Evolutionary conservation across 805 yeast genomes (phyloP).

Genomic region (Wickerhamomyces tratensis): DNA sequence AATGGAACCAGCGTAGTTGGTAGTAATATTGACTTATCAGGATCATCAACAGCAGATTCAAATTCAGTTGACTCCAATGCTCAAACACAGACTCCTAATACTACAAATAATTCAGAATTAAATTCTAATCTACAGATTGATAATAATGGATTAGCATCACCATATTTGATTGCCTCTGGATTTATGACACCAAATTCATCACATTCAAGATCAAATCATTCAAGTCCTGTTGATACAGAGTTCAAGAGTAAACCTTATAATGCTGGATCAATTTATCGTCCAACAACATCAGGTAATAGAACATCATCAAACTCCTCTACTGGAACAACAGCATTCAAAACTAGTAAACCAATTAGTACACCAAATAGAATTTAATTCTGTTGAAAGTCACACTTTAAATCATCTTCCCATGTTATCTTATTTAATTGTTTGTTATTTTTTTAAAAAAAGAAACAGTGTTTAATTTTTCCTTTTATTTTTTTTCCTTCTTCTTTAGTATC

Average conservation of each 20-base stretch:
- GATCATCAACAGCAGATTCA: conserved; percentile 23
- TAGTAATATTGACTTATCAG: conserved; percentile 16
- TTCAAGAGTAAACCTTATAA: conserved; percentile 15
- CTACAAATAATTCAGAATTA: conserved; percentile 28
- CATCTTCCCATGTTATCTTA: no score
- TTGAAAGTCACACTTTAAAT: no score
- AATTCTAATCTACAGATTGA: conserved; percentile 13
- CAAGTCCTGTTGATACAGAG: conserved; percentile 13
- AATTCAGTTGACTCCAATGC: conserved; percentile 18
- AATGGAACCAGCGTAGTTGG: conserved; percentile 7
- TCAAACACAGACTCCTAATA: conserved; percentile 20
- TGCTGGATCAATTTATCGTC: conserved; percentile 11
- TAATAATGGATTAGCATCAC: conserved; percentile 50
- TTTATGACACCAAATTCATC: conserved; percentile 18
- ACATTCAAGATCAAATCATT: not conserved
- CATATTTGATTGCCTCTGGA: conserved; percentile 59
- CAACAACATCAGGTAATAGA: conserved; percentile 2
- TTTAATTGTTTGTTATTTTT: no score
- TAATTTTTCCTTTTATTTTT: no score
- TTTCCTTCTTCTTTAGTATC: no score
- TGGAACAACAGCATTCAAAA: not conserved
- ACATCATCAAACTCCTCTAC: not conserved
- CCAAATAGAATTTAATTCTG: no score
- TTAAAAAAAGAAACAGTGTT: no score
- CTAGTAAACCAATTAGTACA: not conserved